phyloP scores from a whole-genome alignment of 805 yeast genomes.

The Nakazawaea laoshanensis region DNA sequence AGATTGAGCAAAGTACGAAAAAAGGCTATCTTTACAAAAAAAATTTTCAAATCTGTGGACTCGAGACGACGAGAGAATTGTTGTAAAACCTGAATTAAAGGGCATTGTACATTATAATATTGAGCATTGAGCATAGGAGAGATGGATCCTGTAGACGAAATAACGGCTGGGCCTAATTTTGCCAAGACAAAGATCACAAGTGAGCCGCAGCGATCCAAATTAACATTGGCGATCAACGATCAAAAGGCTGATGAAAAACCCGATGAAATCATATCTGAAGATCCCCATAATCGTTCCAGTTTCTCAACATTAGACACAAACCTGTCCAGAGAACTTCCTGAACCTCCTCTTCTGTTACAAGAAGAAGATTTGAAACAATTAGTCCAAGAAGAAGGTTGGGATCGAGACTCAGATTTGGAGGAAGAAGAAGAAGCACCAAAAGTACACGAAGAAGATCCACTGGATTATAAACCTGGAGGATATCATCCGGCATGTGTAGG shows the following conservation, averaged over 20 bases:
- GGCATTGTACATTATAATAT: too few species aligned
- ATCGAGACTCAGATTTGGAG: constrained; percentile 2
- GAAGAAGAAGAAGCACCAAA: constrained; percentile 5
- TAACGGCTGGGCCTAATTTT: too few species aligned
- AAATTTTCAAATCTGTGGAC: too few species aligned
- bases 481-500: constrained; percentile 93
- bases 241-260: background rate
- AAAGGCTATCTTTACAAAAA: too few species aligned
- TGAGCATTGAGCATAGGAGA: too few species aligned
- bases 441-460: constrained; percentile 71
- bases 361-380: constrained; percentile 5
- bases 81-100: too few species aligned
- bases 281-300: too few species aligned
- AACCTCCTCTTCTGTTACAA: background rate
- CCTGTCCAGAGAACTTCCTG: background rate
- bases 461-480: constrained; percentile 88
- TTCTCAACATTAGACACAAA: background rate
- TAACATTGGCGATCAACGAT: constrained; percentile 6
- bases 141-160: too few species aligned
- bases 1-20: background rate
- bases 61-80: too few species aligned
- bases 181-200: constrained; percentile 3
- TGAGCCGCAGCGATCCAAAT: constrained; percentile 5
- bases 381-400: constrained; percentile 8
- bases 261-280: background rate